Evolutionary conservation across 345 rosid genomes (phyloP).

Genomic region (Corymbia maculata): DNA sequence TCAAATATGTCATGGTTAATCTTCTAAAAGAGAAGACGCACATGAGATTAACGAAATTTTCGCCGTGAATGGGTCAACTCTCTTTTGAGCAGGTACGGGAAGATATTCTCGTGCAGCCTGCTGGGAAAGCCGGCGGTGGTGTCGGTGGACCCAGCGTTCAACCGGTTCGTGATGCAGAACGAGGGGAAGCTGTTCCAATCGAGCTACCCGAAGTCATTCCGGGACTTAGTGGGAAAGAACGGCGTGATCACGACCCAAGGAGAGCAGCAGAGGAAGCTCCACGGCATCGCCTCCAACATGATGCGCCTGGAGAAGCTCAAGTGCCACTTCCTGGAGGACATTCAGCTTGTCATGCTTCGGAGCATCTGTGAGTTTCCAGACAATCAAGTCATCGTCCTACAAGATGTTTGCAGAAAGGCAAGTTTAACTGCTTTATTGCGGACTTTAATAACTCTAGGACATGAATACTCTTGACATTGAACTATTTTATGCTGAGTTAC

Average conservation of each 20-base stretch:
- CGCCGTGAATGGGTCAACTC: neutral
- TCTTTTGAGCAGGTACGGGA: constrained; percentile 40
- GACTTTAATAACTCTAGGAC: neutral
- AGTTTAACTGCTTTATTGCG: neutral
- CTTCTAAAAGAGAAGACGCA: neutral
- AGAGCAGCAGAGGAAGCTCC: constrained; percentile 67
- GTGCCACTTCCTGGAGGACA: constrained; percentile 52
- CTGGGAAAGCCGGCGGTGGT: constrained; percentile 70
- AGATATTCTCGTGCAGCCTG: constrained; percentile 72
- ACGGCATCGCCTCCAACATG: constrained; percentile 68
- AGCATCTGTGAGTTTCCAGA: constrained; percentile 26
- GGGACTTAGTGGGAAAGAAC: constrained; percentile 78
- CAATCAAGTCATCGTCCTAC: constrained; percentile 48
- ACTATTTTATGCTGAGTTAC: neutral
- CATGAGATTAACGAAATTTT: neutral
- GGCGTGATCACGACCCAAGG: constrained; percentile 79
- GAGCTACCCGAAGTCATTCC: constrained; percentile 78
- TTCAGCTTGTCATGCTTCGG: constrained; percentile 46
- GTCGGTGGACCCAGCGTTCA: constrained; percentile 62
- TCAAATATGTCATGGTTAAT: neutral
- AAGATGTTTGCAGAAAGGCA: constrained; percentile 82
- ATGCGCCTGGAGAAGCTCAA: constrained; percentile 73
- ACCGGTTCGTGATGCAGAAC: constrained; percentile 64
- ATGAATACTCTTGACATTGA: neutral
- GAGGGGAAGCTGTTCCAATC: constrained; percentile 82